Conservation (phyloP, 345 rosid genomes). For the Eucalyptus tenuipes region DNA sequence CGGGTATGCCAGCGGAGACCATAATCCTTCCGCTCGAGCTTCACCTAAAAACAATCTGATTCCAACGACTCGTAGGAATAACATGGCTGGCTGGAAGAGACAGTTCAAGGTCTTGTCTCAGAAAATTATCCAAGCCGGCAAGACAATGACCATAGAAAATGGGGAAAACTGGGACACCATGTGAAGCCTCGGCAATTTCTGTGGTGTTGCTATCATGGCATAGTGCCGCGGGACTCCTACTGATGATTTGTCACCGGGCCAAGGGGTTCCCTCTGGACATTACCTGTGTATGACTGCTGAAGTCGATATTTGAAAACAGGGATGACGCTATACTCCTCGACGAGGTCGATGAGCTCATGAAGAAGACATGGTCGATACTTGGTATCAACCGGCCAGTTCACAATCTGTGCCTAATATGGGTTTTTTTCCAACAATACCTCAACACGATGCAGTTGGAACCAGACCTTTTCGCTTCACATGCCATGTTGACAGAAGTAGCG, state of each 20-base stretch:
- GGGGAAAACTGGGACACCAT: conserved; percentile 61
- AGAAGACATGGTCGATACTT: conserved; percentile 74
- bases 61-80: conserved; percentile 54
- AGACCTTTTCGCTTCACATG: conserved; percentile 52
- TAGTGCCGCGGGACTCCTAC: conserved; percentile 27
- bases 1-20: conserved; percentile 63
- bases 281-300: conserved; percentile 44
- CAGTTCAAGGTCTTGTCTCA: conserved; percentile 37
- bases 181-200: conserved; percentile 40
- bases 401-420: conserved; percentile 73
- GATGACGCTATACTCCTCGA: conserved; percentile 64
- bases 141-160: conserved; percentile 33
- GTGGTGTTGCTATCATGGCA: conserved; percentile 67
- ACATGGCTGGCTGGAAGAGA: conserved; percentile 60
- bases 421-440: conserved; percentile 68
- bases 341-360: conserved; percentile 79
- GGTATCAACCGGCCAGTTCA: conserved; percentile 56
- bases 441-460: conserved; percentile 42
- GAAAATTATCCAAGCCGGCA: conserved; percentile 13
- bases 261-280: conserved; percentile 81
- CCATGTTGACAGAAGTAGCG: conserved; percentile 53
- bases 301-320: conserved; percentile 49
- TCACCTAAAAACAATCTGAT: conserved; percentile 59
- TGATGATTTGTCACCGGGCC: conserved; percentile 82
- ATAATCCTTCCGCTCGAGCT: conserved; percentile 76